Percentiles rank a stretch among this genome's conserved stretches.
phyloP scores from a whole-genome alignment of 805 yeast genomes.

The Wickerhamomyces canadensis region DNA sequence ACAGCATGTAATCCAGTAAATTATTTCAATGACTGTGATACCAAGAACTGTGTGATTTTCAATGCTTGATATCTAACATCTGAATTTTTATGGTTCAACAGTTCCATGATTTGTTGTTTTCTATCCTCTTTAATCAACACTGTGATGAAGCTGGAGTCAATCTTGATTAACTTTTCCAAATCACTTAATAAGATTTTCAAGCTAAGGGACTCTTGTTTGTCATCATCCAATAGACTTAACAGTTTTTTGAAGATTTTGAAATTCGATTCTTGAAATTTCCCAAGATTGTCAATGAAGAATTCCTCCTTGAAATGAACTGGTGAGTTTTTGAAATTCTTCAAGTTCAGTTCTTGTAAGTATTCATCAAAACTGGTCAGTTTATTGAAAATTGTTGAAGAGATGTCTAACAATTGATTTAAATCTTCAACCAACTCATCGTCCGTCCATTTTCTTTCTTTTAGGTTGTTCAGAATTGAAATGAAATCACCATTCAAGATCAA shows the following conservation, averaged over 20 bases:
- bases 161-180: slow-evolving; percentile 53
- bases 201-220: slow-evolving; percentile 26
- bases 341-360: slow-evolving; percentile 76
- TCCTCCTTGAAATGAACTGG: slow-evolving; percentile 88
- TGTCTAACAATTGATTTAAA: slow-evolving; percentile 49
- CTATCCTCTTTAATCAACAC: slow-evolving; percentile 51
- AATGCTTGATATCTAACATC: slow-evolving; percentile 93
- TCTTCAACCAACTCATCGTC: slow-evolving; percentile 86
- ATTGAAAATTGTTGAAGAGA: slow-evolving; percentile 67
- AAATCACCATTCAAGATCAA: slow-evolving; percentile 72
- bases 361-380: slow-evolving; percentile 90
- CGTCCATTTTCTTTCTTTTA: slow-evolving; percentile 86
- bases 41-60: slow-evolving; percentile 90
- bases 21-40: slow-evolving; percentile 66
- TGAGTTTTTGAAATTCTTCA: slow-evolving; percentile 76
- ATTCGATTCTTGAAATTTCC: slow-evolving; percentile 68
- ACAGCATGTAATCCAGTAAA: neutral
- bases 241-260: slow-evolving; percentile 68
- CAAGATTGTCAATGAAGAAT: slow-evolving; percentile 84
- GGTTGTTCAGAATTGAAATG: slow-evolving; percentile 55
- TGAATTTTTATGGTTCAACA: slow-evolving; percentile 73
- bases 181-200: slow-evolving; percentile 66
- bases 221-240: slow-evolving; percentile 43
- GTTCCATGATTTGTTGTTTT: slow-evolving; percentile 78
- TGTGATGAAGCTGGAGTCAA: slow-evolving; percentile 55